Base-by-base conservation (phyloP, 2,329 filamentous ascomycete species). In the Neospermospora avenae region DNA sequence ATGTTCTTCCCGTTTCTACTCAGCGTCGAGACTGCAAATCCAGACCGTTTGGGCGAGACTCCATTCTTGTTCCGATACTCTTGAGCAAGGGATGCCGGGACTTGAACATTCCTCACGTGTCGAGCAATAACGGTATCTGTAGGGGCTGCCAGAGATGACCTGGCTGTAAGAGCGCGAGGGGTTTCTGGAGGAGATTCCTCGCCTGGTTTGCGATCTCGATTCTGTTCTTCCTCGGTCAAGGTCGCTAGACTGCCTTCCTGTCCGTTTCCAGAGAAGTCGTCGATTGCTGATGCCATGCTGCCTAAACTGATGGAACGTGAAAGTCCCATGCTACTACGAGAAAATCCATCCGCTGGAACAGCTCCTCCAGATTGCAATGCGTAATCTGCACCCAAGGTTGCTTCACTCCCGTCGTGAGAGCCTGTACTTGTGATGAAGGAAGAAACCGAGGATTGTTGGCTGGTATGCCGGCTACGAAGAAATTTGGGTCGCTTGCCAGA, bases 81-180 rank as follows among this genome's bases (percentile, higher is more conserved):
- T 67, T 88, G 86, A 3, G 90, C 91, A 61, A 97, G 80, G 4
- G 91, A 95, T 69, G 95, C 91, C 3, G 93, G 93, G 1, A 97
- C 91, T 60, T 93, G 90, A 14, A 98, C 91, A 69, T 93, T 92
- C 68, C 90, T 88, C 48, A 97, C 88, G 71, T 95, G 93, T 59
- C 91, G 88, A 45, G 92, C 87, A 69, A 97, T 89, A 54, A 92
- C 87, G 2, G 92, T 97, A 71, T 97, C 93, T 1, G 91, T 95
- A 2, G 90, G 90, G 6, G 87, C 84, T 20, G 82, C 78, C 42
- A 84, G 75, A 53, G 82, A 77, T 68, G 74, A 68, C 69, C 74
- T 75, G 65, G 82, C 77, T 59, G 85, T 74, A 65, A 82, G 77
- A 61, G 86, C 78, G 73, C 83, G 87, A 1, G 93, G 93, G 2